Evolutionary conservation across 495 filamentous ascomycete species (phyloP).

Genomic region (Xylaria acuta): DNA sequence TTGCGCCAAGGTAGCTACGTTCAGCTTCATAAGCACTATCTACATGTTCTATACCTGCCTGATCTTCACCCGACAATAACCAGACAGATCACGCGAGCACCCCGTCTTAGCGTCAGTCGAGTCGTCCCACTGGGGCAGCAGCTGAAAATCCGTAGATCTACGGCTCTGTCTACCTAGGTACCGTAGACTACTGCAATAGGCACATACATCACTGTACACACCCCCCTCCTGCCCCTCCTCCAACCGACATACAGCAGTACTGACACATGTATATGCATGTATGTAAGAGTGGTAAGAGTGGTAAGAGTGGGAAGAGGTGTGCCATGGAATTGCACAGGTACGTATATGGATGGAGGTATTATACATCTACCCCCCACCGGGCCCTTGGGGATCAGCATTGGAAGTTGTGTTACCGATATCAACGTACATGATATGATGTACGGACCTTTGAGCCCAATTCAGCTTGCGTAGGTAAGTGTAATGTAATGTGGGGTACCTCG

Average conservation of each 20-base stretch:
- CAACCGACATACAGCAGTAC: background rate
- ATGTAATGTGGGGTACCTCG: conserved; percentile 1
- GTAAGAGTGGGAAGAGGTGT: background rate
- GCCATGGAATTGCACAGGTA: background rate
- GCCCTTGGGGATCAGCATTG: conserved; percentile 8
- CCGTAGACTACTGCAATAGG: no score
- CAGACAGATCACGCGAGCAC: conserved; percentile 26
- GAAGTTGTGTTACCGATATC: background rate
- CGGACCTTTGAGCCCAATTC: conserved; percentile 4
- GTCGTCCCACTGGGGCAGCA: background rate
- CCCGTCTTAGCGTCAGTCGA: background rate
- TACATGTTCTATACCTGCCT: conserved; percentile 4
- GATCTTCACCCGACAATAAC: background rate
- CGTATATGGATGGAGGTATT: background rate
- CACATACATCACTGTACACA: background rate
- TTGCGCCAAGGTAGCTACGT: conserved; percentile 22
- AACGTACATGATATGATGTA: conserved; percentile 13
- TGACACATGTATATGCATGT: background rate
- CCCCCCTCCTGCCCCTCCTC: background rate
- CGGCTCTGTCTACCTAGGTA: no score
- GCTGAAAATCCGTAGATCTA: background rate
- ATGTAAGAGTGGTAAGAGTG: no score
- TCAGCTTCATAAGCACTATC: conserved; percentile 29
- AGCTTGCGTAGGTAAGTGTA: no score
- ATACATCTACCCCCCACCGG: conserved; percentile 7